These are phyloP conservation scores for Ogataea salicorniae DNA, from an alignment of 805 yeast genomes.

Conservation along the genomic window DNA sequence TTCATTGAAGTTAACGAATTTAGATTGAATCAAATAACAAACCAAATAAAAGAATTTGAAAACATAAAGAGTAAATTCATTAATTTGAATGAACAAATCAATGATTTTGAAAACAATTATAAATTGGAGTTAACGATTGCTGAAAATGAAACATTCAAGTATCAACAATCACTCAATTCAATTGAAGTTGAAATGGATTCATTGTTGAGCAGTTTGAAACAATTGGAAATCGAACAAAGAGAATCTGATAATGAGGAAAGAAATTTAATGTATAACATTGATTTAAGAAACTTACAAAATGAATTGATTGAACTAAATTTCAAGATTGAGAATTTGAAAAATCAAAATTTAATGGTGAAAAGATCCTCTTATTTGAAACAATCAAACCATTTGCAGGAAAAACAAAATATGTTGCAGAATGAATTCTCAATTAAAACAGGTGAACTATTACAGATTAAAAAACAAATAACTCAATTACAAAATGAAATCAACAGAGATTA, in stretches of 20 bases:
- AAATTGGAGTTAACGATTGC: constrained; percentile 8
- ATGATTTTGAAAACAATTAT: constrained; percentile 26
- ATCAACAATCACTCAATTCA: constrained; percentile 17
- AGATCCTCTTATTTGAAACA: constrained; percentile 57
- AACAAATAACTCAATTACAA: constrained; percentile 53
- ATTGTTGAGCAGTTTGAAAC: constrained; percentile 45
- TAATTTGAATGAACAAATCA: constrained; percentile 38
- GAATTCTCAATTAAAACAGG: constrained; percentile 74
- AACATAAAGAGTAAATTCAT: constrained; percentile 38
- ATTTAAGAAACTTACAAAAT: constrained; percentile 39
- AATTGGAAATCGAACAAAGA: constrained; percentile 45
- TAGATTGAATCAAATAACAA: constrained; percentile 16
- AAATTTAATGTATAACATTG: constrained; percentile 42
- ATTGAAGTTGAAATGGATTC: constrained; percentile 28
- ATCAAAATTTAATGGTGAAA: constrained; percentile 48
- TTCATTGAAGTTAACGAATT: constrained; percentile 18
- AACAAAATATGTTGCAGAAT: constrained; percentile 53
- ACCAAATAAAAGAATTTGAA: constrained; percentile 28
- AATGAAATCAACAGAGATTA: constrained; percentile 68
- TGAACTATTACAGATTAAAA: constrained; percentile 77
- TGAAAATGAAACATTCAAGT: constrained; percentile 7
- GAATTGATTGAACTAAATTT: constrained; percentile 25
- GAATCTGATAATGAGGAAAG: constrained; percentile 61
- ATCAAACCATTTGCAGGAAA: constrained; percentile 44
- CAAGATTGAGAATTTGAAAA: constrained; percentile 30